A percentile compares a stretch with the other conserved stretches of the same genome.
These are phyloP conservation scores for Boletus huronensis DNA, from an alignment of 768 basidiomycete genomes.

Conservation along the genomic window DNA sequence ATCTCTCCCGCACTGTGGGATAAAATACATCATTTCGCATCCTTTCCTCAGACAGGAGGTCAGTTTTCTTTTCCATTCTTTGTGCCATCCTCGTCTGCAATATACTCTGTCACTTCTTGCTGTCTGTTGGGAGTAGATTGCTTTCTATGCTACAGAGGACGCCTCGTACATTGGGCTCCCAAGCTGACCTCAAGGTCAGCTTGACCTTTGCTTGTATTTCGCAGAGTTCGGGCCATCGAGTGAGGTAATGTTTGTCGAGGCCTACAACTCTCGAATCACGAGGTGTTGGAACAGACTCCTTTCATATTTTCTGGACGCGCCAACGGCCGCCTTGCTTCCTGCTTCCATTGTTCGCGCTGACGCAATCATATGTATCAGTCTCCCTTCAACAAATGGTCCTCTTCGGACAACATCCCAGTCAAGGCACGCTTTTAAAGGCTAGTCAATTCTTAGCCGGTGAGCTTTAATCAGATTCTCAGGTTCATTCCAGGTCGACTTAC, in stretches of 20 bases:
- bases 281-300: not conserved
- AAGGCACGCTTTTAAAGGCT: conserved; percentile 91
- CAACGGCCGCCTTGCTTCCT: not conserved
- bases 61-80: conserved; percentile 19
- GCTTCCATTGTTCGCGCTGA: conserved; percentile 6
- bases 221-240: not conserved
- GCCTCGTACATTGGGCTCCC: not conserved
- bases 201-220: not conserved
- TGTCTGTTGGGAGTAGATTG: not conserved
- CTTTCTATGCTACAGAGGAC: not conserved
- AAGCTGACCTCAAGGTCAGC: not conserved
- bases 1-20: conserved; percentile 83
- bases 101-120: too few species aligned
- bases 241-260: not conserved
- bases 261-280: not conserved
- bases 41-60: conserved; percentile 93
- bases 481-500: not conserved
- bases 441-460: conserved; percentile 83
- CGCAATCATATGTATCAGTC: conserved; percentile 45
- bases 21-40: conserved; percentile 86
- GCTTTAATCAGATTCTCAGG: conserved; percentile 12
- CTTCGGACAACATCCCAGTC: conserved; percentile 93
- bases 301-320: not conserved
- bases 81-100: not conserved
- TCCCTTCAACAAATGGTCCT: conserved; percentile 97